Evolutionary conservation across 2,329 filamentous ascomycete genomes (phyloP), one percentile per base, ranked within the genome.

Genomic region (Monosporascus sp.): DNA sequence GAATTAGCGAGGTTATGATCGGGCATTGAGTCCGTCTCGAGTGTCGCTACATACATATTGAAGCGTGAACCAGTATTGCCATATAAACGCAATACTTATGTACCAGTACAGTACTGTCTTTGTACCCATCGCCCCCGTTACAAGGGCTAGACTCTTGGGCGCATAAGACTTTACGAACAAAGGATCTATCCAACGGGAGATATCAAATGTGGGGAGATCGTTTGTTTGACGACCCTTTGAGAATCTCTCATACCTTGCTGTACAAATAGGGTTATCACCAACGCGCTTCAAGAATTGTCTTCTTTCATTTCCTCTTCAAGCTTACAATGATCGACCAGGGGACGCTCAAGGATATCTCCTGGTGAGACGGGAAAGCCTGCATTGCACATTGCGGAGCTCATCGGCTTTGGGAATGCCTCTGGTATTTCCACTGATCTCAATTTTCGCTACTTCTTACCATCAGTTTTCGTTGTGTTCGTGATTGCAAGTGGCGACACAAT

Each of bases 401-500:
- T 20, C 18, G 18, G 18, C 11, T 20, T 24, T 24, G 7, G 20
- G n/a, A 9, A 43, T 43, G 39, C 39, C 22, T 43, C 39, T 9
- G 11, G 20, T 6, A 43, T 43, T 35, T 14, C 39, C 39, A 43
- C 38, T 43, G 39, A 20, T 20, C 39, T 20, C 14, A 43, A 43
- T 24, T 43, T 39, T 43, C 24, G 39, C 39, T 43, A 39, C 39
- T 20, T 20, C 39, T 14, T 20, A 24, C 18, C 18, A 11, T 39
- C 18, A 43, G 22, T 20, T 43, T 43, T 43, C 39, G n/a, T 43
- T 43, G 39, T 43, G 39, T 14, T 43, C 39, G 39, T 43, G 39
- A 24, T 20, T 43, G 24, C 39, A 43, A 43, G 39, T 43, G 39
- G 50, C 51, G 44, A 57, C 48, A 47, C 59, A 58, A 43, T 5